These are phyloP conservation scores for Oryza meridionalis DNA, from an alignment of 176 grass and related monocot genomes.

Conservation along the genomic window DNA sequence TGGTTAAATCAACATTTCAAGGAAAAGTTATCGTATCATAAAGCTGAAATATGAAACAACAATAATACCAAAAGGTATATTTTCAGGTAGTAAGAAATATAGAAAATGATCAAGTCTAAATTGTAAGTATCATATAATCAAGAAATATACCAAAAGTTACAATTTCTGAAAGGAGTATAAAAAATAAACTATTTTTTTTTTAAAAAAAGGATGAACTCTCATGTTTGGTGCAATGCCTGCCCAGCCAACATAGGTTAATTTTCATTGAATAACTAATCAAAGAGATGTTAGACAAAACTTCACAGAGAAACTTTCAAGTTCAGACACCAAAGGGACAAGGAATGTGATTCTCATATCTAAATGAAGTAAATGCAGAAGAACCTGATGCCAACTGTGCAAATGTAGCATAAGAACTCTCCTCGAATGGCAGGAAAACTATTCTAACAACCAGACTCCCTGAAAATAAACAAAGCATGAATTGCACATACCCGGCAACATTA, in stretches of 20 bases:
- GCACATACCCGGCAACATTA: conserved; percentile 17
- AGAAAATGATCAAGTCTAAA: conserved; percentile 5
- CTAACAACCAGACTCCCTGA: conserved; percentile 96
- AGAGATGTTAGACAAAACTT: conserved; percentile 30
- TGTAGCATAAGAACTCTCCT: conserved; percentile 95
- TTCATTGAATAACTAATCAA: conserved; percentile 3
- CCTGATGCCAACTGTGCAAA: conserved; percentile 90
- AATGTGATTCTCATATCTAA: conserved; percentile 26
- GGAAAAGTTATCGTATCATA: neutral
- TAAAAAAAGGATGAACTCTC: too few species aligned
- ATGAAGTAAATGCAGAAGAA: conserved; percentile 47
- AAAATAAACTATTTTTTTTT: neutral
- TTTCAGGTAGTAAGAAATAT: neutral
- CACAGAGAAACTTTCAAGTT: neutral
- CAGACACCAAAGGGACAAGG: neutral
- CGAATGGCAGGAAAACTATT: conserved; percentile 98
- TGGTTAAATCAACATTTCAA: conserved; percentile 6
- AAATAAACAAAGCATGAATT: conserved; percentile 38
- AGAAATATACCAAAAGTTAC: neutral
- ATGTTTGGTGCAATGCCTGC: neutral
- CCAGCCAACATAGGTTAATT: conserved; percentile 2
- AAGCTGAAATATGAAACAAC: conserved; percentile 4
- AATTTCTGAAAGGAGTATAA: conserved; percentile 18
- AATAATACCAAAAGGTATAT: neutral
- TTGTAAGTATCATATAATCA: neutral